Conservation (phyloP, 495 filamentous ascomycete species). For the Margaritispora aquatica region DNA sequence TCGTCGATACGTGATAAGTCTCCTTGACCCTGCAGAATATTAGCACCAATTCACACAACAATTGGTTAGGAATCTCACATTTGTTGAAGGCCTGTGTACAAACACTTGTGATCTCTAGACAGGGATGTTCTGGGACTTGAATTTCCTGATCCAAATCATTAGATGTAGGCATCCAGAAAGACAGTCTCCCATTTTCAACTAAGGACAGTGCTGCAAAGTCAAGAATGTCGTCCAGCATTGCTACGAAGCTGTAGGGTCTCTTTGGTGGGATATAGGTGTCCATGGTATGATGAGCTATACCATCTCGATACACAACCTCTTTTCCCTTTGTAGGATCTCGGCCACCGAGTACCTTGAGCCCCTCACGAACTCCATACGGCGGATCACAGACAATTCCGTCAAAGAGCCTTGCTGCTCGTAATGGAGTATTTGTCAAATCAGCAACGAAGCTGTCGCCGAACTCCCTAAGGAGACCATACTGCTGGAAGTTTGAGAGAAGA, state of each 20-base stretch:
- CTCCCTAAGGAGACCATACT: conserved; percentile 62
- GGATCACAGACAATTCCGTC: conserved; percentile 97
- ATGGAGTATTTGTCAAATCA: conserved; percentile 84
- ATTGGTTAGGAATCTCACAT: conserved; percentile 45
- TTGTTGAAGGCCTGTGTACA: conserved; percentile 84
- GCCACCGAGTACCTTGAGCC: conserved; percentile 76
- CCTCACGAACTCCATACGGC: conserved; percentile 95
- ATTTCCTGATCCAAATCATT: conserved; percentile 69
- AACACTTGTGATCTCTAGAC: conserved; percentile 67
- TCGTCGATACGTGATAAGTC: conserved; percentile 78
- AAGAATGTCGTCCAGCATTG: conserved; percentile 84
- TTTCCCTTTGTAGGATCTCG: conserved; percentile 56
- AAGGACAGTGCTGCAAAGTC: conserved; percentile 72
- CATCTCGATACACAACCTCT: conserved; percentile 61
- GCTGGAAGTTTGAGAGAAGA: conserved; percentile 70
- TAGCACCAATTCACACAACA: too few species aligned
- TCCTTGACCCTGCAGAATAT: conserved; percentile 62
- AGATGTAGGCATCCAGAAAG: conserved; percentile 96
- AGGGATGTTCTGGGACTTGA: conserved; percentile 68
- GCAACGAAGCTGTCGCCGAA: conserved; percentile 75
- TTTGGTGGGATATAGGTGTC: conserved; percentile 84
- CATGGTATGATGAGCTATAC: conserved; percentile 62
- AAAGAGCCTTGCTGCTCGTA: conserved; percentile 57
- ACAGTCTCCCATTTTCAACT: conserved; percentile 74
- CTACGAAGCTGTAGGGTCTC: conserved; percentile 81